phyloP scores from a whole-genome alignment of 2,329 filamentous ascomycete species.

The Akanthomyces uredinophilus region DNA sequence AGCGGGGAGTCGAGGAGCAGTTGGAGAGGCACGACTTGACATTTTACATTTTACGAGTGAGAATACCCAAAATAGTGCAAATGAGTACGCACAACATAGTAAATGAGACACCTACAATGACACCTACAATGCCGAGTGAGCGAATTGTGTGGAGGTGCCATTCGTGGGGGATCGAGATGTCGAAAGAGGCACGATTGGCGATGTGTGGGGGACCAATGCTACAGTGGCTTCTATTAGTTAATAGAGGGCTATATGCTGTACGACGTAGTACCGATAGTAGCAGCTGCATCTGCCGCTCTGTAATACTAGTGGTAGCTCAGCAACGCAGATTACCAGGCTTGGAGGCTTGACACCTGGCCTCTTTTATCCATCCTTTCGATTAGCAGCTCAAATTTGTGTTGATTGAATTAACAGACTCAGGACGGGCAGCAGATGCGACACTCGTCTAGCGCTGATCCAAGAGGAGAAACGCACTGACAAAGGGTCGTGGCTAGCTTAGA shows the following conservation, averaged over 20 bases:
- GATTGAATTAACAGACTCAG: neutral
- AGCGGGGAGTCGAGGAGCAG: neutral
- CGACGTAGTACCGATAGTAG: neutral
- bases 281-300: neutral
- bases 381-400: neutral
- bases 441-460: neutral
- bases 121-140: neutral
- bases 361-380: neutral
- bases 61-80: constrained; percentile 7
- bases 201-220: constrained; percentile 11
- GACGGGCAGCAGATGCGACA: neutral
- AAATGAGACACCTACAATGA: neutral
- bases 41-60: neutral
- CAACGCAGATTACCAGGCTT: neutral
- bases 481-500: neutral
- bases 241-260: too few relatives aligned
- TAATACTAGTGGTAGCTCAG: too few relatives aligned
- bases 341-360: neutral
- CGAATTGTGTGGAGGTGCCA: neutral
- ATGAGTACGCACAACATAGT: neutral
- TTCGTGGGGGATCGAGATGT: neutral
- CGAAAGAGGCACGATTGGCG: neutral
- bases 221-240: neutral
- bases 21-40: neutral
- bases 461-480: neutral